These are phyloP conservation scores for Aspergillus ochraceus DNA, from an alignment of 2,329 filamentous ascomycete species.

Conservation along the genomic window DNA sequence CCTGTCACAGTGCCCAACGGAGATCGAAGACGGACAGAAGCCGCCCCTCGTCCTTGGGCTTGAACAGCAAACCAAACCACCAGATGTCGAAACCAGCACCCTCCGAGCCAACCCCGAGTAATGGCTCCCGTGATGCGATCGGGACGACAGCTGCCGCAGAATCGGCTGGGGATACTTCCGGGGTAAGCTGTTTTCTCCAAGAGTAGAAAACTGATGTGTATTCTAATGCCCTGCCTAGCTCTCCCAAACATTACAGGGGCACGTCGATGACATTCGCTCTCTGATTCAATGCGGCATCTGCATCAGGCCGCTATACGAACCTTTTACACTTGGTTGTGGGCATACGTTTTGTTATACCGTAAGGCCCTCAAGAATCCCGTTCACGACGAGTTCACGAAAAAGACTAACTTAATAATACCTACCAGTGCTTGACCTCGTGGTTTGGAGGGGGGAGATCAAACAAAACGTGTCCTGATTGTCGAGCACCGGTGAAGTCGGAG, in stretches of 20 bases:
- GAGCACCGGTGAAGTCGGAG: conserved; percentile 56
- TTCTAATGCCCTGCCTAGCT: conserved; percentile 30
- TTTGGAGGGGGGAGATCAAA: conserved; percentile 55
- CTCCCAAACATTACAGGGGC: conserved; percentile 47
- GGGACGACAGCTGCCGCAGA: conserved; percentile 9
- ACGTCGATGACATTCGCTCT: conserved; percentile 61
- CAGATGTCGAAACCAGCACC: conserved; percentile 17
- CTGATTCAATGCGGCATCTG: conserved; percentile 69
- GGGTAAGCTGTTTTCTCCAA: conserved; percentile 24
- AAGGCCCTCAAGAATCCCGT: conserved; percentile 22
- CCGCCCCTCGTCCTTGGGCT: neutral
- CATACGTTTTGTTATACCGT: conserved; percentile 72
- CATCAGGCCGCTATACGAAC: conserved; percentile 67
- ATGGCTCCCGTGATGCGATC: conserved; percentile 10
- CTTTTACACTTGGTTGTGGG: conserved; percentile 66
- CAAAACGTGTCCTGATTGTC: conserved; percentile 70
- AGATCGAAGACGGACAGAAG: neutral
- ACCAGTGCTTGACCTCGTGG: conserved; percentile 59
- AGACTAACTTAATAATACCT: conserved; percentile 17
- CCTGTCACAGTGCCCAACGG: neutral
- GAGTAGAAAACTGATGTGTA: conserved; percentile 1
- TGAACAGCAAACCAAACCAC: neutral
- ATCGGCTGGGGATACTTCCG: conserved; percentile 26
- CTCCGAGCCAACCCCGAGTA: conserved; percentile 9
- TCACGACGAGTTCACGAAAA: neutral